Percentiles rank a stretch among this genome's conserved stretches.
Conservation (phyloP, 2,329 filamentous ascomycete species). For the Neofusicoccum cordaticola region DNA sequence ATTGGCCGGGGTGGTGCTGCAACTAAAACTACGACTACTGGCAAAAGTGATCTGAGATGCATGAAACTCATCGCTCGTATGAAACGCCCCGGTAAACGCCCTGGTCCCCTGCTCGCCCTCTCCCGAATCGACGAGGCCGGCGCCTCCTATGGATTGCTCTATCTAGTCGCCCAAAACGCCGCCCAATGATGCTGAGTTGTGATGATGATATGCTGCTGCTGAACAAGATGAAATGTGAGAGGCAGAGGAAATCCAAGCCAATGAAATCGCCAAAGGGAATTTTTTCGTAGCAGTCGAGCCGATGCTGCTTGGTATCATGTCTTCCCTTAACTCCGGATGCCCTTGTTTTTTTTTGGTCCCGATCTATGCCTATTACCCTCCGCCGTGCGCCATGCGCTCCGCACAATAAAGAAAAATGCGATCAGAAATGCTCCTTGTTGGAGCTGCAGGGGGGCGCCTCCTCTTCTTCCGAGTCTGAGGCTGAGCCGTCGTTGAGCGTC, state of each 20-base stretch:
- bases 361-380: slow-evolving; percentile 12
- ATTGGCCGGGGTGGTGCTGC: slow-evolving; percentile 9
- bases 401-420: slow-evolving; percentile 7
- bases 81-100: slow-evolving; percentile 6
- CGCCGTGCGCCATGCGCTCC: not conserved
- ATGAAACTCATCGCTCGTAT: slow-evolving; percentile 16
- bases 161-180: slow-evolving; percentile 19
- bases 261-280: slow-evolving; percentile 14
- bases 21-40: slow-evolving; percentile 12
- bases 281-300: slow-evolving; percentile 16
- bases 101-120: not conserved
- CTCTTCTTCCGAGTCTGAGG: slow-evolving; percentile 1
- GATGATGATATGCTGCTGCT: not conserved
- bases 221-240: not conserved
- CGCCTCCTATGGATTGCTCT: slow-evolving; percentile 14
- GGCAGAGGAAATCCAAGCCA: not conserved
- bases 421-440: slow-evolving; percentile 12
- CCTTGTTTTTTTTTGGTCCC: slow-evolving; percentile 9
- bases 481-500: slow-evolving; percentile 11
- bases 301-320: slow-evolving; percentile 17
- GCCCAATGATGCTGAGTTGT: slow-evolving; percentile 18
- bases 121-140: not conserved
- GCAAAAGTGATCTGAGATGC: not conserved
- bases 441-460: not conserved
- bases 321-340: slow-evolving; percentile 14